Evolutionary conservation across 179 eudicot species (phyloP).

Genomic region (Carnegiea gigantea): DNA sequence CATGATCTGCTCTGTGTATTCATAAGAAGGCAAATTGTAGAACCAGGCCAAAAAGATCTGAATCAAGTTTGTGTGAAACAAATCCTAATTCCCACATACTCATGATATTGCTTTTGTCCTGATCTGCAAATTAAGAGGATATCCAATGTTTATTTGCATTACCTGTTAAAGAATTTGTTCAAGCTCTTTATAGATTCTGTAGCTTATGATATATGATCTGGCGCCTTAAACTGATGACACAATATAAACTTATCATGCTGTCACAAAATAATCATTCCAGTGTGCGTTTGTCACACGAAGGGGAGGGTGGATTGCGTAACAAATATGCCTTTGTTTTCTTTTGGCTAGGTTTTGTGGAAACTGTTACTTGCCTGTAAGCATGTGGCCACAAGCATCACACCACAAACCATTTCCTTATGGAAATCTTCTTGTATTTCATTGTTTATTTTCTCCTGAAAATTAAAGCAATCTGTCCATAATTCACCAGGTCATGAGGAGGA

Average conservation of each 20-base stretch:
- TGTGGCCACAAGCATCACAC: not conserved
- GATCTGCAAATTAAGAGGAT: not conserved
- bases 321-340: not conserved
- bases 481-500: conserved; percentile 85
- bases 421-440: not conserved
- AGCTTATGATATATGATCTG: not conserved
- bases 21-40: not conserved
- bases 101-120: not conserved
- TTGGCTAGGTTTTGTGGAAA: not conserved
- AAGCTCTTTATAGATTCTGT: not conserved
- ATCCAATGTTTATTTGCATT: not conserved
- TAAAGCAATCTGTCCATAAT: not conserved
- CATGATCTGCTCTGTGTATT: not conserved
- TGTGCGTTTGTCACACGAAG: not conserved
- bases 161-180: not conserved
- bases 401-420: not conserved
- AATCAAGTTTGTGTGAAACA: not conserved
- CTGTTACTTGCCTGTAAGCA: not conserved
- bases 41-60: not conserved
- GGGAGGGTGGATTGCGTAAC: not conserved
- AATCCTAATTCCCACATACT: not conserved
- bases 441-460: not conserved
- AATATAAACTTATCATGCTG: not conserved
- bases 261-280: not conserved
- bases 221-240: not conserved